Conservation (phyloP, 345 rosid species). For the Citrus australasica region DNA sequence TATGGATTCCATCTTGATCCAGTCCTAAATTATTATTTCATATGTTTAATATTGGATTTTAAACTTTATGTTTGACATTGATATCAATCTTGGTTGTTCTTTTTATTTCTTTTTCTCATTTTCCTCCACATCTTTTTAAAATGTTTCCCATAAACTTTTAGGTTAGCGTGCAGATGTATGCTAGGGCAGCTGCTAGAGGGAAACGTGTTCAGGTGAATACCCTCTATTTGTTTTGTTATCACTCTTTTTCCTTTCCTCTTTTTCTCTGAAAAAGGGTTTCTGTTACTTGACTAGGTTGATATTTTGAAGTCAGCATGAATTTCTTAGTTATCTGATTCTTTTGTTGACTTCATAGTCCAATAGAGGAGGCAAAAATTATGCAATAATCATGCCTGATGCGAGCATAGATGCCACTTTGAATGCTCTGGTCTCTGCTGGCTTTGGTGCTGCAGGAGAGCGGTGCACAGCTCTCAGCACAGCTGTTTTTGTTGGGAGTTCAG, state of each 20-base stretch:
- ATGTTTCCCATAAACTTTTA: not conserved
- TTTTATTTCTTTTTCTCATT: not conserved
- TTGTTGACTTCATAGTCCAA: constrained; percentile 13
- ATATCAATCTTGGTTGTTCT: not conserved
- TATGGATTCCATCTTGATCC: not conserved
- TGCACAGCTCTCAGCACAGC: constrained; percentile 15
- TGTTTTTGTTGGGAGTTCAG: constrained; percentile 16
- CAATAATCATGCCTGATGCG: constrained; percentile 28
- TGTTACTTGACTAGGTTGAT: constrained; percentile 1
- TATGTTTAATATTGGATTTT: not conserved
- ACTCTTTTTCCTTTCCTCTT: not conserved
- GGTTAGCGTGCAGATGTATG: constrained; percentile 23
- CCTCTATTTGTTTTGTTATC: not conserved
- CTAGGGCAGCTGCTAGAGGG: constrained; percentile 35
- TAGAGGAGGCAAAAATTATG: constrained; percentile 21
- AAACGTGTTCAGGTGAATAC: constrained; percentile 34
- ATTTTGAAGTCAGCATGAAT: not conserved
- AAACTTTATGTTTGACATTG: not conserved
- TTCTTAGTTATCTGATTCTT: not conserved
- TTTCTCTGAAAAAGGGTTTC: not conserved
- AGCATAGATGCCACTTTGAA: constrained; percentile 17
- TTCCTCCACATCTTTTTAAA: not conserved
- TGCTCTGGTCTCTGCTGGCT: constrained; percentile 23
- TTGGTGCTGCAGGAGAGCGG: constrained; percentile 16
- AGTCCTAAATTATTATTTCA: not conserved